A percentile compares a stretch with the other conserved stretches of the same genome.
Evolutionary conservation across 257 asterid genomes (phyloP).

Genomic region (Ocimum tenuiflorum): DNA sequence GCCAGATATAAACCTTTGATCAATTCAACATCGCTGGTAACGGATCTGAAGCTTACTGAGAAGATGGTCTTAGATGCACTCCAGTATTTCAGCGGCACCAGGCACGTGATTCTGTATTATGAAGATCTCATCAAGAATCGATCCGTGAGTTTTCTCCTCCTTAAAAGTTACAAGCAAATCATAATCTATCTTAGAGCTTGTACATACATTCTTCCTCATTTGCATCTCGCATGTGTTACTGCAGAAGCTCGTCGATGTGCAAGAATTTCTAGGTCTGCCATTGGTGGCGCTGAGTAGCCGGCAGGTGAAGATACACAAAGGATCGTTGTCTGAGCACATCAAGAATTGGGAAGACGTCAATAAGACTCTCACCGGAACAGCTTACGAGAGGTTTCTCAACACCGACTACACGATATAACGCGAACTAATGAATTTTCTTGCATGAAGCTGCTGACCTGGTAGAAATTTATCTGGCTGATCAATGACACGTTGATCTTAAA

Average conservation of each 20-base stretch:
- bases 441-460: background rate
- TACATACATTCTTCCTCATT: no score
- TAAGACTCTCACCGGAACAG: slow-evolving; percentile 53
- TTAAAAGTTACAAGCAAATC: no score
- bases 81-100: slow-evolving; percentile 44
- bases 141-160: slow-evolving; percentile 38
- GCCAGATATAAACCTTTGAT: slow-evolving; percentile 60
- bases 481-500: slow-evolving; percentile 18
- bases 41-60: slow-evolving; percentile 53
- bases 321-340: slow-evolving; percentile 51
- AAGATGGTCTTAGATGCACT: slow-evolving; percentile 34
- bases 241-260: slow-evolving; percentile 62
- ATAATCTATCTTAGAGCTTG: no score
- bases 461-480: background rate
- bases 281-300: slow-evolving; percentile 47
- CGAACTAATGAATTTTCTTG: background rate
- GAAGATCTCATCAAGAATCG: slow-evolving; percentile 63
- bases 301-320: slow-evolving; percentile 80
- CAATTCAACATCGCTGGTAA: slow-evolving; percentile 38
- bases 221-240: no score
- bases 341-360: slow-evolving; percentile 65
- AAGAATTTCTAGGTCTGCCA: slow-evolving; percentile 56
- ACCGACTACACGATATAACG: slow-evolving; percentile 33
- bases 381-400: slow-evolving; percentile 49
- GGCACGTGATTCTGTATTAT: slow-evolving; percentile 60